A percentile compares a stretch with the other conserved stretches of the same genome.
These are phyloP conservation scores for Suillus fuscotomentosus DNA, from an alignment of 768 basidiomycete species.

Conservation along the genomic window DNA sequence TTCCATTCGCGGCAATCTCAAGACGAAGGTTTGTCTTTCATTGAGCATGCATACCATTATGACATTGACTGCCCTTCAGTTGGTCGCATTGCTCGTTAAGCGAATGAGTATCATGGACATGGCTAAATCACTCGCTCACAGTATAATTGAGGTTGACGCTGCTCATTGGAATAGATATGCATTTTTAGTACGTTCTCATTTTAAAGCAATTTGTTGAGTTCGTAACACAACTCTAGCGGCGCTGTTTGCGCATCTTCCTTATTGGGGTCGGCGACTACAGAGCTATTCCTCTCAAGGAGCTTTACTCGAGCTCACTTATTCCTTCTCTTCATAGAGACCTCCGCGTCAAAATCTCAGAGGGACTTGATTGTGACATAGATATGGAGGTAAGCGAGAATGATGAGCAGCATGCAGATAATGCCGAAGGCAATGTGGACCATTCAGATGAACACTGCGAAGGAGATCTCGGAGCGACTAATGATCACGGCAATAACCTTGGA, in stretches of 20 bases:
- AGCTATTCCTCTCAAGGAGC: neutral
- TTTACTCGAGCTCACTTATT: neutral
- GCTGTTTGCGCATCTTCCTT: neutral
- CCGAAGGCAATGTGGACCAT: neutral
- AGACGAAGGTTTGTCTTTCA: neutral
- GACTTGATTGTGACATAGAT: neutral
- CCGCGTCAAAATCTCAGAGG: neutral
- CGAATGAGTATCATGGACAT: constrained; percentile 5
- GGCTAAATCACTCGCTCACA: neutral
- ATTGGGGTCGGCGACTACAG: neutral
- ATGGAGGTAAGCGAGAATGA: neutral
- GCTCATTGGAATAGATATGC: constrained; percentile 7
- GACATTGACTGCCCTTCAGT: neutral
- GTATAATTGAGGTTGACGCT: constrained; percentile 6
- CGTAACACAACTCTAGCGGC: neutral
- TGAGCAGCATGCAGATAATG: neutral
- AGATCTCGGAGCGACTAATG: neutral
- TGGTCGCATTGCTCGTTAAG: neutral
- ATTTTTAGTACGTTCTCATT: constrained; percentile 2
- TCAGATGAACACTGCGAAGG: neutral
- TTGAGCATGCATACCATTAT: neutral
- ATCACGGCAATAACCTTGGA: neutral
- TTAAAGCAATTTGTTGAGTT: neutral
- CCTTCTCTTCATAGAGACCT: neutral
- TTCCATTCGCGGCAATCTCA: constrained; percentile 3